A percentile compares a stretch with the other conserved stretches of the same genome.
Conservation (phyloP, 305 asterid genomes). For the Solanum aculeatissimum region DNA sequence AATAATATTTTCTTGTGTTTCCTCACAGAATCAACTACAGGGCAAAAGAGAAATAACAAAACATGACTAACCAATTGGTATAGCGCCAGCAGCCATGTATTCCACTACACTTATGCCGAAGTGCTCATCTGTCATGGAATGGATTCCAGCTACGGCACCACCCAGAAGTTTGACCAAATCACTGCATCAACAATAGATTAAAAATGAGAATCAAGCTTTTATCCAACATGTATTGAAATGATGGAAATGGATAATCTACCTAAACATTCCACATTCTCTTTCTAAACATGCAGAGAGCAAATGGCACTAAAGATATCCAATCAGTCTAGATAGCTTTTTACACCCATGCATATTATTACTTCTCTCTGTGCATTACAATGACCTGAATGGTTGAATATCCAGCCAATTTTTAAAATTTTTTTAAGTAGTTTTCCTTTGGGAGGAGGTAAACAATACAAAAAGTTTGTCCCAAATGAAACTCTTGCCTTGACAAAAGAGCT, state of each 20-base stretch:
- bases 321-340: background rate
- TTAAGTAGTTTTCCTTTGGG: background rate
- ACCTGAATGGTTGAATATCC: background rate
- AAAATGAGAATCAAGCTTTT: background rate
- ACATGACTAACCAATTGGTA: slow-evolving; percentile 64
- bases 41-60: background rate
- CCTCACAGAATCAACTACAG: background rate
- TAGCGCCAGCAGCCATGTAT: slow-evolving; percentile 90
- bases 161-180: slow-evolving; percentile 76
- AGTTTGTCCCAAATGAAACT: background rate
- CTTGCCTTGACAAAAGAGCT: background rate
- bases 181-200: slow-evolving; percentile 24
- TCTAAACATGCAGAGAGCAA: background rate
- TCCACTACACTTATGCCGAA: slow-evolving; percentile 94
- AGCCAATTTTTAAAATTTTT: background rate
- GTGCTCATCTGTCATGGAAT: slow-evolving; percentile 94
- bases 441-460: background rate
- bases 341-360: background rate
- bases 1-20: background rate
- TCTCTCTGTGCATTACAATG: background rate
- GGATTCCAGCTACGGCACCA: slow-evolving; percentile 69
- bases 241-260: background rate
- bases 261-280: background rate
- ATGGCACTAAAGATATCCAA: background rate
- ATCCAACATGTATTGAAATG: background rate